Percentiles rank a stretch among this genome's conserved stretches.
phyloP scores from a whole-genome alignment of 139 green algal genomes.

The Coccomyxa sp. region DNA sequence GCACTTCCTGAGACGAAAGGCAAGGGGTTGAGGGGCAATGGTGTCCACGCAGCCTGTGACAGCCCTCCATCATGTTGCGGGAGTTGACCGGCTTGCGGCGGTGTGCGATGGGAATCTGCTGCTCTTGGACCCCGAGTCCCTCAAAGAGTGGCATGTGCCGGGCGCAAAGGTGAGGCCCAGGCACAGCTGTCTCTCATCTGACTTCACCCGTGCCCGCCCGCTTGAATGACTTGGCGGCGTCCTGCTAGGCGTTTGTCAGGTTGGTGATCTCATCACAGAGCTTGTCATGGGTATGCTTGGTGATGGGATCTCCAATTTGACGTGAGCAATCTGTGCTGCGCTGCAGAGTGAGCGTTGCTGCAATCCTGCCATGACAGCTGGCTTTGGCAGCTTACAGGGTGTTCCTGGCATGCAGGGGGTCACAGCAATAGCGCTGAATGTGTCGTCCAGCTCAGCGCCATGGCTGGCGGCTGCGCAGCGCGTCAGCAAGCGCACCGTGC shows the following conservation, averaged over 20 bases:
- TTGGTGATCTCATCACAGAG: no score
- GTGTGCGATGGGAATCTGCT: conserved; percentile 16
- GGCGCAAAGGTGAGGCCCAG: conserved; percentile 16
- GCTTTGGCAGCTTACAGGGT: neutral
- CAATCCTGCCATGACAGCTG: neutral
- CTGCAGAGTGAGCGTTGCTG: no score
- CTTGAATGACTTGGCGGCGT: neutral
- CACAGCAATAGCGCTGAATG: neutral
- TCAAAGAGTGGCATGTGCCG: conserved; percentile 16
- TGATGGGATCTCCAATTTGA: no score
- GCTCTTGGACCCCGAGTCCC: conserved; percentile 21
- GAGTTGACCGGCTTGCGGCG: conserved; percentile 4
- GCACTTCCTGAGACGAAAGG: neutral
- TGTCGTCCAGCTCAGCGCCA: neutral
- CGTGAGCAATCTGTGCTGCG: no score
- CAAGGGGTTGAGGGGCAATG: neutral
- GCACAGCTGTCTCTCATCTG: neutral
- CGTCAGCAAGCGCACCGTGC: conserved; percentile 13
- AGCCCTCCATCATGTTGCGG: conserved; percentile 12
- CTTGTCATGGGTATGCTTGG: no score
- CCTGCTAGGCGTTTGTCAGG: neutral
- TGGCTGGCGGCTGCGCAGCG: conserved; percentile 32
- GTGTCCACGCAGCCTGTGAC: conserved; percentile 12
- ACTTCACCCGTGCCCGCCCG: neutral
- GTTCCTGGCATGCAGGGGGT: neutral